These are phyloP conservation scores for Globisporangium megalacanthum DNA, from an alignment of 352 stramenopile species.

Conservation along the genomic window DNA sequence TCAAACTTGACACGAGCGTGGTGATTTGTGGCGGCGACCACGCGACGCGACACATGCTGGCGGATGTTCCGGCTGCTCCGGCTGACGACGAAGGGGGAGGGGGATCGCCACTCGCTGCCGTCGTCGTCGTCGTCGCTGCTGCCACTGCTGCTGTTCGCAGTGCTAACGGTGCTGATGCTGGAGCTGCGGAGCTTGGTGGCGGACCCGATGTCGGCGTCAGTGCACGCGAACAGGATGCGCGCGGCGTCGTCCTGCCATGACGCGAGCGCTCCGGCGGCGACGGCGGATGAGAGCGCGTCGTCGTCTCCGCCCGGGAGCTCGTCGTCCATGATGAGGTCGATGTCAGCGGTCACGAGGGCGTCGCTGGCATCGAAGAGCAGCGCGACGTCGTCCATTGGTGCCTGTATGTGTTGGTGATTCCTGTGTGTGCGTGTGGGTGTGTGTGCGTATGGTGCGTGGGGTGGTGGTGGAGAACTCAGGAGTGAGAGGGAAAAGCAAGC, in stretches of 20 bases:
- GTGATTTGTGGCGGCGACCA: not conserved
- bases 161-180: not conserved
- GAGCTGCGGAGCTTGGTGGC: not conserved
- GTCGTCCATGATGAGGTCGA: constrained; percentile 16
- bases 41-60: not conserved
- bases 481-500: not conserved
- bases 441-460: not conserved
- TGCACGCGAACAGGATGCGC: constrained; percentile 8
- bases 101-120: not conserved
- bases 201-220: not conserved
- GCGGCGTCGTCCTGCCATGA: constrained; percentile 11
- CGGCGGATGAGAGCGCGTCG: too few species aligned
- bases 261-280: not conserved
- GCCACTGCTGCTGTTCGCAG: not conserved
- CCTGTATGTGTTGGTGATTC: not conserved
- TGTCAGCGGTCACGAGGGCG: constrained; percentile 9
- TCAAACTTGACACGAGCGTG: constrained; percentile 22
- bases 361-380: constrained; percentile 8
- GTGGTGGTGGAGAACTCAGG: not conserved
- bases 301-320: not conserved
- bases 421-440: not conserved
- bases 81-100: not conserved
- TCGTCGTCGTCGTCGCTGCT: not conserved
- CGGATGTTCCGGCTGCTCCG: not conserved
- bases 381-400: constrained; percentile 5